A percentile compares a stretch with the other conserved stretches of the same genome.
Evolutionary conservation across 768 basidiomycete genomes (phyloP).

Genomic region (Leucosporidium scottii): DNA sequence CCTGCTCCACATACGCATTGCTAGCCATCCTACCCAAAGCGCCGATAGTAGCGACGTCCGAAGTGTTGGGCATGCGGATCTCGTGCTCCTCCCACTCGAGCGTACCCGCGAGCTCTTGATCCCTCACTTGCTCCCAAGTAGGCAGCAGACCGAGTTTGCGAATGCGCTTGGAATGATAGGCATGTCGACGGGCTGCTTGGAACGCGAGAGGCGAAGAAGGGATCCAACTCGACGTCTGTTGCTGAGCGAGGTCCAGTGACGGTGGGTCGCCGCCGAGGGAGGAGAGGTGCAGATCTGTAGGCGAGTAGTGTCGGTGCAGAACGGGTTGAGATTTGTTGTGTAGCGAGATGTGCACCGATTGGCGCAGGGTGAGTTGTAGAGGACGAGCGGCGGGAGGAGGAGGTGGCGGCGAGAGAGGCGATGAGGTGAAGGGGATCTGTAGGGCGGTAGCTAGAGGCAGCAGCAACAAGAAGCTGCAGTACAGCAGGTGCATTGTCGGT

Average conservation of each 20-base stretch:
- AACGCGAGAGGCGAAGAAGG: conserved; percentile 15
- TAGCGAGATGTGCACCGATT: conserved; percentile 19
- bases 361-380: conserved; percentile 8
- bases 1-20: conserved; percentile 67
- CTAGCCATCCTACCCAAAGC: conserved; percentile 81
- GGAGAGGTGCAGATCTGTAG: conserved; percentile 2
- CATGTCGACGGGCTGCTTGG: conserved; percentile 20
- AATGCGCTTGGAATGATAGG: not conserved
- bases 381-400: too few species aligned
- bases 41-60: conserved; percentile 62
- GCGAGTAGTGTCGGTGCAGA: conserved; percentile 14
- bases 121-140: not conserved
- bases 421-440: too few species aligned
- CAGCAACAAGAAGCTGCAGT: too few species aligned
- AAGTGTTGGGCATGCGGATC: conserved; percentile 56
- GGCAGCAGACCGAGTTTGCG: not conserved
- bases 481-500: too few species aligned
- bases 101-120: not conserved
- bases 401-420: too few species aligned
- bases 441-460: too few species aligned
- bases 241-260: not conserved
- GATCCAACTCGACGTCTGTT: not conserved
- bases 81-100: conserved; percentile 56
- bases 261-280: not conserved
- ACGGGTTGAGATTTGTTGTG: not conserved